Conservation (phyloP, 2,329 filamentous ascomycete genomes). For the Aspergillus nomiae region DNA sequence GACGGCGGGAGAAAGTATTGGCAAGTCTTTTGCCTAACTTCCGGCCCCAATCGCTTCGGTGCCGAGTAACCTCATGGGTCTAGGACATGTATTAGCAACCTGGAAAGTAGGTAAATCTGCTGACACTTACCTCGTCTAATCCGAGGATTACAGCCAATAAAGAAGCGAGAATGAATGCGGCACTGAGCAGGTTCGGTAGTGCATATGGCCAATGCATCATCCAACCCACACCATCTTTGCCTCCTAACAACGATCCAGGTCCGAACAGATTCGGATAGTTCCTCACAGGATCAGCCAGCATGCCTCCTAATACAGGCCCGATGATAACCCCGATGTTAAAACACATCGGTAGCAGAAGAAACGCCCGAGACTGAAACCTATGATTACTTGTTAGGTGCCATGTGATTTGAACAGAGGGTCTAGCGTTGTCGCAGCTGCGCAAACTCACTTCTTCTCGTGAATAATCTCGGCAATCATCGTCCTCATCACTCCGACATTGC, state of each 20-base stretch:
- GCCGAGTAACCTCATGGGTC: conserved; percentile 42
- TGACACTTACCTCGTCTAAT: conserved; percentile 61
- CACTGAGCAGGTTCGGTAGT: conserved; percentile 69
- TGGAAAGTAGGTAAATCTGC: neutral
- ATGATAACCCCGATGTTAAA: conserved; percentile 67
- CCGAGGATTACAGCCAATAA: conserved; percentile 61
- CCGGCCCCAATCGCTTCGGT: conserved; percentile 45
- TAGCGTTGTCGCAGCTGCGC: neutral
- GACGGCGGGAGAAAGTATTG: conserved; percentile 28
- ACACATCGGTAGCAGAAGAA: conserved; percentile 66
- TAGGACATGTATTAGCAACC: conserved; percentile 11
- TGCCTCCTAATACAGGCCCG: conserved; percentile 63
- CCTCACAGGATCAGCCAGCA: conserved; percentile 66
- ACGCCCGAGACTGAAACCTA: conserved; percentile 55
- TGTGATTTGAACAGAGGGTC: neutral
- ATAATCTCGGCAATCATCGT: conserved; percentile 75
- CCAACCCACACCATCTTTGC: conserved; percentile 62
- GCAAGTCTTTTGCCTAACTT: conserved; percentile 39
- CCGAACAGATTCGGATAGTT: conserved; percentile 67
- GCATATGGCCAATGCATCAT: conserved; percentile 68
- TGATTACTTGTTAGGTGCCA: neutral
- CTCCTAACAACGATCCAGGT: conserved; percentile 58
- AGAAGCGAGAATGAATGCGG: conserved; percentile 59
- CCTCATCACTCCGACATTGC: conserved; percentile 73
- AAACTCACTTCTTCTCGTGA: conserved; percentile 63